Conservation (phyloP, 176 grass and related monocot genomes). For the Areca catechu region DNA sequence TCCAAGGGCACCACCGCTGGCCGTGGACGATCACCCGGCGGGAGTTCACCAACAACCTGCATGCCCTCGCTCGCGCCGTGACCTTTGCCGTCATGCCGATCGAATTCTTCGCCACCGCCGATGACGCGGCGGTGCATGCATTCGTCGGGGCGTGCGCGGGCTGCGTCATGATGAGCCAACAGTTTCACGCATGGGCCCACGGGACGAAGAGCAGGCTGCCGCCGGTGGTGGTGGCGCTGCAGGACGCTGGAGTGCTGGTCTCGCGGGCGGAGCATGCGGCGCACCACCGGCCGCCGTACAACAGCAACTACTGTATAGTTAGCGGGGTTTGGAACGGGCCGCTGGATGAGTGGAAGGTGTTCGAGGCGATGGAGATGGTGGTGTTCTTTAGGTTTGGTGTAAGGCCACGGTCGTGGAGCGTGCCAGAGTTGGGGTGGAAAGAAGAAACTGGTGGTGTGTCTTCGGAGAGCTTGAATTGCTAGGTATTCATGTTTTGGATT, state of each 20-base stretch:
- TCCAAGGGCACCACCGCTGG: constrained; percentile 79
- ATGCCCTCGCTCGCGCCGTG: constrained; percentile 48
- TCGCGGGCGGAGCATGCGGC: constrained; percentile 53
- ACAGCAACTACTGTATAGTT: constrained; percentile 77
- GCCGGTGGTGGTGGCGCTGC: constrained; percentile 39
- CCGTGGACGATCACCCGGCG: constrained; percentile 57
- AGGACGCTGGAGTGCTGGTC: constrained; percentile 69
- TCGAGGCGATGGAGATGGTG: constrained; percentile 72
- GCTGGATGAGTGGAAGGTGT: constrained; percentile 54
- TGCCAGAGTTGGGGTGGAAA: constrained; percentile 37
- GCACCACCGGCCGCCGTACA: constrained; percentile 60
- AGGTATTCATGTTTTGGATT: too few relatives aligned
- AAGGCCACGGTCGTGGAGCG: constrained; percentile 58
- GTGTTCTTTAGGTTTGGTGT: constrained; percentile 57
- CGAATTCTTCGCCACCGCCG: constrained; percentile 9
- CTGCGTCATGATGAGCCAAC: constrained; percentile 72
- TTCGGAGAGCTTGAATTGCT: too few relatives aligned
- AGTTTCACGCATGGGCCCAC: constrained; percentile 89
- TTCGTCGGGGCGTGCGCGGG: constrained; percentile 49
- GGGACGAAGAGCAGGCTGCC: constrained; percentile 53
- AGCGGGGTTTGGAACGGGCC: constrained; percentile 64
- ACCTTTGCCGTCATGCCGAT: constrained; percentile 21
- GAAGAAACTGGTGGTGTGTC: constrained; percentile 14
- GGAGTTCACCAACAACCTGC: constrained; percentile 68
- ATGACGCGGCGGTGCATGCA: constrained; percentile 30